These are phyloP conservation scores for Calonectria fujianensis DNA, from an alignment of 2,329 filamentous ascomycete species.

Conservation along the genomic window DNA sequence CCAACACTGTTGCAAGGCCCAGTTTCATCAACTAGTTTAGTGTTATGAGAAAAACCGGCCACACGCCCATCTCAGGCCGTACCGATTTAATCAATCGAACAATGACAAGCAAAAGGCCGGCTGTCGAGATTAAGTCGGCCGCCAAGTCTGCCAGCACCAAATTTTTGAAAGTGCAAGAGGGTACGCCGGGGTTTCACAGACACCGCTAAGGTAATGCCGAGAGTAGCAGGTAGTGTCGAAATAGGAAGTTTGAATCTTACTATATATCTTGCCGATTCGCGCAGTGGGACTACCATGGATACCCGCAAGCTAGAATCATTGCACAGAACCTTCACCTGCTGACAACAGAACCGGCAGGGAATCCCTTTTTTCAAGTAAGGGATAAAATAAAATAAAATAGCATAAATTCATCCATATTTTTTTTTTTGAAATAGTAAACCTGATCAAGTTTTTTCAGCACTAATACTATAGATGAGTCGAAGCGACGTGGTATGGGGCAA, in stretches of 20 bases:
- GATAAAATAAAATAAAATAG: not conserved
- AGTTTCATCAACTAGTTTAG: not conserved
- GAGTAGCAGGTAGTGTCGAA: not conserved
- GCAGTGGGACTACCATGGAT: not conserved
- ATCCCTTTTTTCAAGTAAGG: not conserved
- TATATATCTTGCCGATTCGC: not conserved
- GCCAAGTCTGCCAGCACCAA: not conserved
- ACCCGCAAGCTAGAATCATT: not conserved
- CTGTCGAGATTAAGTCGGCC: not conserved
- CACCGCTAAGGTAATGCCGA: slow-evolving; percentile 16
- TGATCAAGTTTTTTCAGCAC: not conserved
- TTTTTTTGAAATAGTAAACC: not conserved
- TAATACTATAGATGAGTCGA: not conserved
- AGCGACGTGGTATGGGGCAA: not conserved
- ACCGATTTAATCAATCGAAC: not conserved
- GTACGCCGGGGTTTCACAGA: not conserved
- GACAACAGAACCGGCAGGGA: not conserved
- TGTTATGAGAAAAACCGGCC: not conserved
- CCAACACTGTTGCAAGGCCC: no score
- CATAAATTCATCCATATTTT: not conserved
- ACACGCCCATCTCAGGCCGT: not conserved
- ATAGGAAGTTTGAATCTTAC: slow-evolving; percentile 5
- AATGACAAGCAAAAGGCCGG: not conserved
- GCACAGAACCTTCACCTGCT: not conserved
- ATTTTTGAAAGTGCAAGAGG: not conserved